Evolutionary conservation across 2,329 filamentous ascomycete species (phyloP), one percentile per base, ranked within the genome.

Genomic region (Aspergillus quadricinctus): DNA sequence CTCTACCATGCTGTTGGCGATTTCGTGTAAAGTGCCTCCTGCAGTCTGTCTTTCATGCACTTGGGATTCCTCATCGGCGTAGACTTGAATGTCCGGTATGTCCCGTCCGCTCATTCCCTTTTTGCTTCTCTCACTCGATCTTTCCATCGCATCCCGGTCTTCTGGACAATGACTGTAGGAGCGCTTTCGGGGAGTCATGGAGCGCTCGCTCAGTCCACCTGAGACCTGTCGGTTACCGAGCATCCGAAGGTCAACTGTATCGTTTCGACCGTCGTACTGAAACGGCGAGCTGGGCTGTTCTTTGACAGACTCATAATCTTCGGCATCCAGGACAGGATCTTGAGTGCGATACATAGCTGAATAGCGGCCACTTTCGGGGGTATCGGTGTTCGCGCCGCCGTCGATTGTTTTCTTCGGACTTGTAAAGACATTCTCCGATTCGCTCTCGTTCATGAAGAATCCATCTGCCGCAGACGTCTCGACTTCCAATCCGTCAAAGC

Each of bases 231-330:
- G 54, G 27, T 61, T 57, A 6, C 55, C 62, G 35, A 62, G 48
- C 48, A 62, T 68, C 28, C 64, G 61, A 31, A 68, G 59, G 56
- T 75, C 70, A 3, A 70, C 69, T 1, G 71, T 73, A 19, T 70
- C 67, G 48, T 73, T 70, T 43, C 68, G 63, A 7, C 51, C 69
- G 31, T 70, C 64, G 17, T 61, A 64, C 28, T 70, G 70, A 48
- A 76, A 76, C 0, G 74, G 74, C 1, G 74, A 77, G 52, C 73
- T 76, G 8, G 68, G 69, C 6, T 63, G 58, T 11, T 61, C 56
- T 43, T 64, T 50, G 14, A 63, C 55, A 46, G 64, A 65, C 27
- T 62, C 57, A 10, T 57, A 28, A 31, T 70, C 62, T n/a, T 66
- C 63, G 43, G 66, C 61, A 43, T 63, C 57, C 4, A 60, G 56